Evolutionary conservation across 148 eudicot species (phyloP).

Genomic region (Camellia sinensis): DNA sequence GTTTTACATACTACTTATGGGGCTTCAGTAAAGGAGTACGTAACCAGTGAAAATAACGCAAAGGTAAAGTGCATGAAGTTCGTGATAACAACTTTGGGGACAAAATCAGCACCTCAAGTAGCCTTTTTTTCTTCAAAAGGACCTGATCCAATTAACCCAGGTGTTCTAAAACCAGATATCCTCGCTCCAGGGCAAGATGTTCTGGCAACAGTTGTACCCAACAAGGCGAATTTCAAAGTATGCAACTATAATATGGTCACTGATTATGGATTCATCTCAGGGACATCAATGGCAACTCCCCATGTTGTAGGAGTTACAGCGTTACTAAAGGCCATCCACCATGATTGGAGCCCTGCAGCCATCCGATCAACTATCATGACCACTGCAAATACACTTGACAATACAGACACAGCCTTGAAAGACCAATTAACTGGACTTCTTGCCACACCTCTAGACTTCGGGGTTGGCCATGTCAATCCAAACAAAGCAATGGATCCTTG

Average conservation of each 20-base stretch:
- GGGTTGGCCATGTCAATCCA: constrained; percentile 31
- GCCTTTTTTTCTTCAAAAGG: constrained; percentile 19
- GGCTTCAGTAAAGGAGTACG: background rate
- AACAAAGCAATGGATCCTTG: constrained; percentile 29
- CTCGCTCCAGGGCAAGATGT: constrained; percentile 19
- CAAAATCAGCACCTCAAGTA: constrained; percentile 13
- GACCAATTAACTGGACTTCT: background rate
- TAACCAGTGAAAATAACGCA: background rate
- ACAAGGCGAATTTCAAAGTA: background rate
- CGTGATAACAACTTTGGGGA: background rate
- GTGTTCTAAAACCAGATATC: constrained; percentile 25
- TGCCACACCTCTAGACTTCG: constrained; percentile 26
- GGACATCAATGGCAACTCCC: constrained; percentile 15
- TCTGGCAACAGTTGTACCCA: constrained; percentile 5
- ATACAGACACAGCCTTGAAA: background rate
- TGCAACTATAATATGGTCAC: background rate
- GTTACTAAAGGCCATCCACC: constrained; percentile 14
- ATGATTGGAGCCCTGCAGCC: constrained; percentile 19
- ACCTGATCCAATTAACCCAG: constrained; percentile 7
- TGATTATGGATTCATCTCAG: background rate
- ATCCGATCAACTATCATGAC: constrained; percentile 18
- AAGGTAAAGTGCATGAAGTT: background rate
- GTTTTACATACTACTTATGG: background rate
- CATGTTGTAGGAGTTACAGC: constrained; percentile 17
- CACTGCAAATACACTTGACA: constrained; percentile 20